These are phyloP conservation scores for Malus hybrid DNA, from an alignment of 331 rosid genomes.

Conservation along the genomic window DNA sequence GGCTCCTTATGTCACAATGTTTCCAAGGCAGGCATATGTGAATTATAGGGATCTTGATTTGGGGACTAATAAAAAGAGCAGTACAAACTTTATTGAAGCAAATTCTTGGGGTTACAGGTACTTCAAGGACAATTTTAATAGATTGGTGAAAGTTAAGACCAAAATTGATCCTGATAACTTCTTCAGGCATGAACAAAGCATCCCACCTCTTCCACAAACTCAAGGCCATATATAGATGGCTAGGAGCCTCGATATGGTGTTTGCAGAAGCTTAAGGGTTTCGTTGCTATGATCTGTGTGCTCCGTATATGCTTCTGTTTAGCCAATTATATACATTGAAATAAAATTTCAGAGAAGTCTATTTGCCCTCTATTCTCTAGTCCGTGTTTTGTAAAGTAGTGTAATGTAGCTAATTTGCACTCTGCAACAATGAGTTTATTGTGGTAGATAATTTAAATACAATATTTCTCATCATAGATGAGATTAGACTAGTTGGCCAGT, in stretches of 20 bases:
- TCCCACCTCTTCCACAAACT: constrained; percentile 43
- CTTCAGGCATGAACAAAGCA: constrained; percentile 84
- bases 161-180: constrained; percentile 69
- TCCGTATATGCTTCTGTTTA: neutral
- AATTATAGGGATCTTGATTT: constrained; percentile 87
- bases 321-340: neutral
- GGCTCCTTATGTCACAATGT: constrained; percentile 53
- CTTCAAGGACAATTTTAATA: constrained; percentile 62
- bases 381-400: no score
- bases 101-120: constrained; percentile 68
- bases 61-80: constrained; percentile 52
- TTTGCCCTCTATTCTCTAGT: no score
- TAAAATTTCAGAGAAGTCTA: neutral
- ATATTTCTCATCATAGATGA: no score
- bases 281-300: neutral
- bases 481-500: no score
- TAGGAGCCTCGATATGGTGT: neutral
- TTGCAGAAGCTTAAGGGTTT: neutral
- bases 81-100: constrained; percentile 32
- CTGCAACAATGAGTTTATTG: no score
- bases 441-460: no score
- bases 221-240: neutral
- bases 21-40: constrained; percentile 74
- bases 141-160: constrained; percentile 56
- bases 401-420: no score